phyloP scores from a whole-genome alignment of 306 rosid species.

The Fragaria ananassa region DNA sequence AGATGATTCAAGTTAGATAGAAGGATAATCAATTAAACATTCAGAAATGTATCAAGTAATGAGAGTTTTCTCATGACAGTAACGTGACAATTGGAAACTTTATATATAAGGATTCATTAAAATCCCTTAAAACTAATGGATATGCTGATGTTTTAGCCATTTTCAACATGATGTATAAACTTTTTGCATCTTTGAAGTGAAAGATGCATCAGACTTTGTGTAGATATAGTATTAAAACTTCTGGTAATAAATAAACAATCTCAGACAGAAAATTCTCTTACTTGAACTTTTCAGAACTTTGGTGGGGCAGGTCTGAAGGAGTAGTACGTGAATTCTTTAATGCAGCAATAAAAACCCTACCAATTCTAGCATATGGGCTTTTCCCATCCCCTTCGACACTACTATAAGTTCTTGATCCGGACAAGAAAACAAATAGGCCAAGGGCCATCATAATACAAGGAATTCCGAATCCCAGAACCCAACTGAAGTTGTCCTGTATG shows the following conservation, averaged over 20 bases:
- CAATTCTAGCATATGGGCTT: constrained; percentile 37
- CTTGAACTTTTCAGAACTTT: constrained; percentile 30
- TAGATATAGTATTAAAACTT: neutral
- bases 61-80: neutral
- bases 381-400: neutral
- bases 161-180: neutral
- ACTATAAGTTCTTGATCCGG: constrained; percentile 17
- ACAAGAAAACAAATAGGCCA: constrained; percentile 19
- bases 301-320: constrained; percentile 12
- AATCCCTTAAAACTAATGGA: neutral
- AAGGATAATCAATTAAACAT: neutral
- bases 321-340: constrained; percentile 24
- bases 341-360: constrained; percentile 32
- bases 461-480: constrained; percentile 29
- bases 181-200: neutral
- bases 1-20: neutral
- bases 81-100: neutral
- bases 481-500: constrained; percentile 35
- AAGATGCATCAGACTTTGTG: neutral
- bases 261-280: constrained; percentile 2
- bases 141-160: neutral
- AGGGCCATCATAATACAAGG: constrained; percentile 21
- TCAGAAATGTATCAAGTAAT: neutral
- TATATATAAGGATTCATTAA: neutral
- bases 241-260: neutral